Base-by-base conservation (phyloP, 768 basidiomycete species). In the Lactarius sanguifluus region DNA sequence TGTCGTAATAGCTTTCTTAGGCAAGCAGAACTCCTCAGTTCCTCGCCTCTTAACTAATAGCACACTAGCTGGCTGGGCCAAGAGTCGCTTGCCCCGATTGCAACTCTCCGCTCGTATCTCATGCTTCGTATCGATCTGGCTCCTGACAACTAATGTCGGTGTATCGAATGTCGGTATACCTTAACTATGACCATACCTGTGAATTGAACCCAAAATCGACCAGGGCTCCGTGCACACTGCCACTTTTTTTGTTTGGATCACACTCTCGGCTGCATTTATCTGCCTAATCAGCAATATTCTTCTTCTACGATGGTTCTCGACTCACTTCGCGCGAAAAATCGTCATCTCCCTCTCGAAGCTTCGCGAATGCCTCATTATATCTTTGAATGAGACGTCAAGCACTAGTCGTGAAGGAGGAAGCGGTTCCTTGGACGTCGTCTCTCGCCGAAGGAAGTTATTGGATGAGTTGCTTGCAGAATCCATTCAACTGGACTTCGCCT, bases 111-210 rank as follows among this genome's bases (percentile, higher is more conserved):
- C 76, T 55, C 81, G 81, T 23, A 81, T 83, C 57, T 77, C 79
- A 12, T 81, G 80, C 65, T 82, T 83, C 64, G 72, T 81, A n/a
- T 79, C 80, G 2, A 76, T 82, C 30, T 83, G 80, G 79, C 69
- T 81, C 23, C 71, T 83, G 25, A 82, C 82, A 4, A 72, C 69
- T 12, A 71, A 81, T 58, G 70, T 76, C 38, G 80, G 79, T 20
- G 52, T 70, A 9, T 64, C 69, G 5, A 72, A 73, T 20, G 81
- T 81, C 70, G 59, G 77, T 25, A 25, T 16, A 55, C 28, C 23
- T 52, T 18, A 10, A 36, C 54, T n/a, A 8, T 56, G 20, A 28
- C 20, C 32, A 4, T 25, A 10, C 28, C 32, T 12, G 52, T 56
- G 54, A 41, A 40, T 58, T 64, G 41, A 67, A 59, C 16, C 9